phyloP scores from a whole-genome alignment of 2,329 filamentous ascomycete species.

The Huntiella abstrusa region DNA sequence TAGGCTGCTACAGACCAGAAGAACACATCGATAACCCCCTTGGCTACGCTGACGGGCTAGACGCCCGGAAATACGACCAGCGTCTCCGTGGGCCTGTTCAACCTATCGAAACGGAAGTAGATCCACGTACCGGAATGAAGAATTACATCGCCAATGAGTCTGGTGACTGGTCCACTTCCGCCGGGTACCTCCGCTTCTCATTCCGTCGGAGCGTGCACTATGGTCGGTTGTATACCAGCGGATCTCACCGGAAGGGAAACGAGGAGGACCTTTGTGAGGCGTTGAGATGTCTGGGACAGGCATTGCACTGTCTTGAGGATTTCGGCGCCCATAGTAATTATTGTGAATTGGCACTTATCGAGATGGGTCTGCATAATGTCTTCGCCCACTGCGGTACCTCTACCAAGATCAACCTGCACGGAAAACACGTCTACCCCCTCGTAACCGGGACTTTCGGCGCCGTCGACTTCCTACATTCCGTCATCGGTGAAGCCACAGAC shows the following conservation, averaged over 20 bases:
- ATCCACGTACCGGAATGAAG: constrained; percentile 79
- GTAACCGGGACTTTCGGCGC: constrained; percentile 62
- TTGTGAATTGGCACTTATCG: constrained; percentile 55
- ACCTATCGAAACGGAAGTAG: constrained; percentile 52
- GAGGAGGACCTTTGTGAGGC: constrained; percentile 69
- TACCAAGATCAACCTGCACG: constrained; percentile 46
- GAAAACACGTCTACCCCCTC: constrained; percentile 46
- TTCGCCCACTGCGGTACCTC: constrained; percentile 55
- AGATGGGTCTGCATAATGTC: constrained; percentile 48
- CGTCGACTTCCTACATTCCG: constrained; percentile 70
- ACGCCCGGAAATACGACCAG: constrained; percentile 65
- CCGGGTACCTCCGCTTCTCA: constrained; percentile 65
- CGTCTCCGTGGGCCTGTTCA: constrained; percentile 66
- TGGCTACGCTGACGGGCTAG: constrained; percentile 56
- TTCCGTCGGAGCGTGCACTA: constrained; percentile 58
- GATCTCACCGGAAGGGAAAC: constrained; percentile 35
- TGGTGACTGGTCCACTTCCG: constrained; percentile 75
- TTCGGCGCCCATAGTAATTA: constrained; percentile 74
- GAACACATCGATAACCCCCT: constrained; percentile 55
- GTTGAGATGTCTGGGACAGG: constrained; percentile 55
- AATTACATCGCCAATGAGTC: constrained; percentile 93
- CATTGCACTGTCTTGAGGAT: constrained; percentile 60
- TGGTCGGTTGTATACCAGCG: constrained; percentile 54
- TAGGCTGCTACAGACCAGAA: constrained; percentile 61
- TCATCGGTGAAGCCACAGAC: constrained; percentile 54